Evolutionary conservation across 83 land plant species (phyloP).

Genomic region (Picea abies): DNA sequence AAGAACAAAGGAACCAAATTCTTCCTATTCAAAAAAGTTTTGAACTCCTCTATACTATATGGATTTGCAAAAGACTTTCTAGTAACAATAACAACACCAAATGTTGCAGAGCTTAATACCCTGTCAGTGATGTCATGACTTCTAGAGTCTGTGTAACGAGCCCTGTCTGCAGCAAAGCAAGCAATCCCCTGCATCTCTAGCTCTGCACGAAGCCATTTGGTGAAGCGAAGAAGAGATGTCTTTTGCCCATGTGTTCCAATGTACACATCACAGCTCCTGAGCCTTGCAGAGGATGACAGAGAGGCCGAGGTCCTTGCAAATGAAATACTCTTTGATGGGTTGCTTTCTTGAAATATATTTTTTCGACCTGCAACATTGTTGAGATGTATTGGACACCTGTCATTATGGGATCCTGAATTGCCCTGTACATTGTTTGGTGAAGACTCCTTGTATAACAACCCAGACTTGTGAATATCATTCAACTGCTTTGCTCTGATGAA

Average conservation of each 20-base stretch:
- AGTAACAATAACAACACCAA: conserved; percentile 74
- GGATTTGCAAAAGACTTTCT: conserved; percentile 73
- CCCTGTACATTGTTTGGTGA: neutral
- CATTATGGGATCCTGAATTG: neutral
- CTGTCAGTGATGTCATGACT: conserved; percentile 59
- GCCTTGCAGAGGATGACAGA: conserved; percentile 35
- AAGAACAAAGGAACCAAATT: conserved; percentile 84
- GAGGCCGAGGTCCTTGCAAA: conserved; percentile 27
- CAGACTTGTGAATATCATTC: neutral
- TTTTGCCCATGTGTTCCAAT: conserved; percentile 74
- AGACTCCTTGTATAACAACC: neutral
- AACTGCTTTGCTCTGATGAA: conserved; percentile 25
- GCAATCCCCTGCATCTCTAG: conserved; percentile 78
- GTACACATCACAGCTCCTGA: conserved; percentile 77
- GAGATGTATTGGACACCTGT: neutral
- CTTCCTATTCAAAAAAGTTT: conserved; percentile 56
- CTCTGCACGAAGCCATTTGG: conserved; percentile 85
- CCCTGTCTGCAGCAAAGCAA: conserved; percentile 80
- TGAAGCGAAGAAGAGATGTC: conserved; percentile 61
- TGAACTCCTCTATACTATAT: conserved; percentile 76
- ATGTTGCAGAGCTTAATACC: conserved; percentile 61
- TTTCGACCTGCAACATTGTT: neutral
- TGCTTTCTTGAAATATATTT: conserved; percentile 6
- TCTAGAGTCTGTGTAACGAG: conserved; percentile 55
- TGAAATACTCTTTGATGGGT: conserved; percentile 20